A percentile compares a stretch with the other conserved stretches of the same genome.
phyloP scores from a whole-genome alignment of 164 flowering plant genomes.

The Chloranthus sessilifolius region DNA sequence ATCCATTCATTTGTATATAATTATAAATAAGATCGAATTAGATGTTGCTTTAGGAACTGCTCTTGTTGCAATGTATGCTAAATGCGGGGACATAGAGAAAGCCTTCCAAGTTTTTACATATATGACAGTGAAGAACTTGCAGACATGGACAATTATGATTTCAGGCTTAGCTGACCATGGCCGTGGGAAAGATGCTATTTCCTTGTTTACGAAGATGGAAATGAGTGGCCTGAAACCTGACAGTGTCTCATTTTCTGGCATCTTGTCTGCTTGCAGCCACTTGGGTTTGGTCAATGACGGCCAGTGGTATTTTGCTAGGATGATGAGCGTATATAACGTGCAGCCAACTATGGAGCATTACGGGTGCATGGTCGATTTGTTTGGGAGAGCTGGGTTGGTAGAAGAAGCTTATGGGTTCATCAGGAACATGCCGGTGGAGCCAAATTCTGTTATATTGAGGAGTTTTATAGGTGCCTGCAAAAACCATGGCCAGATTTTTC shows the following conservation, averaged over 20 bases:
- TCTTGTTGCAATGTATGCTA: conserved; percentile 49
- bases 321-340: conserved; percentile 32
- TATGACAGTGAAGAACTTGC: conserved; percentile 41
- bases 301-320: conserved; percentile 29
- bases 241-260: conserved; percentile 32
- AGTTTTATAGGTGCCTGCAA: conserved; percentile 49
- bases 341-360: conserved; percentile 54
- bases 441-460: conserved; percentile 47
- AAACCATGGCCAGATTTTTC: conserved; percentile 24
- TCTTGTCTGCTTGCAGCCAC: conserved; percentile 57
- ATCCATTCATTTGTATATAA: conserved; percentile 34
- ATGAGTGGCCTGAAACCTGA: conserved; percentile 37
- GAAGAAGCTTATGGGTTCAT: conserved; percentile 43
- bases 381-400: conserved; percentile 53
- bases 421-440: conserved; percentile 43
- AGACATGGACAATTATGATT: conserved; percentile 55
- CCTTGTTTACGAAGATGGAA: conserved; percentile 43
- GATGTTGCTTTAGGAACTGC: conserved; percentile 45
- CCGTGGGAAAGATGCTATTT: conserved; percentile 32
- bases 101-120: conserved; percentile 35
- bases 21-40: conserved; percentile 24
- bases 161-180: conserved; percentile 47
- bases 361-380: conserved; percentile 61
- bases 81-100: conserved; percentile 44
- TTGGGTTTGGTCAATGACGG: conserved; percentile 43